phyloP scores from a whole-genome alignment of 371 early-diverging fungal species.

The Mortierella sp. region DNA sequence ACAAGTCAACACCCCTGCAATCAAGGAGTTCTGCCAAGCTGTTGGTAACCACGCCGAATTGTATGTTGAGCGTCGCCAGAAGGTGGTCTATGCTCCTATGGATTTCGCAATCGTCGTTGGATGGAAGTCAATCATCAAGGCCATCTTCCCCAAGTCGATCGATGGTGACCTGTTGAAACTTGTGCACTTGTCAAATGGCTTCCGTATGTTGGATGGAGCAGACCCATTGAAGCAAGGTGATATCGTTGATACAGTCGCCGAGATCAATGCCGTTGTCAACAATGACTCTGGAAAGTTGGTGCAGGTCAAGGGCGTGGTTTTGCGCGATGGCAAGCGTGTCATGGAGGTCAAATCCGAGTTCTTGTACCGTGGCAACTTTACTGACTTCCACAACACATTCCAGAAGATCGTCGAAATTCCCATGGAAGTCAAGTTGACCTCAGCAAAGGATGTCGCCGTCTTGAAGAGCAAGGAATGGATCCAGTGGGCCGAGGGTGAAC shows the following conservation, averaged over 20 bases:
- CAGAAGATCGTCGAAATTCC: slow-evolving; percentile 86
- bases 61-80: slow-evolving; percentile 77
- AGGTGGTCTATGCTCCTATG: slow-evolving; percentile 84
- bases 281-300: slow-evolving; percentile 92
- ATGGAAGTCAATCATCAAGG: slow-evolving; percentile 94
- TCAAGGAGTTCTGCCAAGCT: slow-evolving; percentile 87
- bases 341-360: slow-evolving; percentile 86
- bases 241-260: slow-evolving; percentile 80
- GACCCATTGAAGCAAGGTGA: slow-evolving; percentile 88
- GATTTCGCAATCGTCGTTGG: slow-evolving; percentile 95
- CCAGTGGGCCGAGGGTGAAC: slow-evolving; percentile 73
- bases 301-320: slow-evolving; percentile 83
- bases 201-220: slow-evolving; percentile 84
- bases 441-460: slow-evolving; percentile 88
- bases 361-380: slow-evolving; percentile 92
- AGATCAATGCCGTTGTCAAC: slow-evolving; percentile 84
- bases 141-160: slow-evolving; percentile 93
- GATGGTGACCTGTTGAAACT: slow-evolving; percentile 93
- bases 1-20: slow-evolving; percentile 68
- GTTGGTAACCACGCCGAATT: slow-evolving; percentile 93
- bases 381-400: slow-evolving; percentile 87
- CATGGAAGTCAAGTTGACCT: slow-evolving; percentile 78
- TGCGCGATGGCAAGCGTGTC: slow-evolving; percentile 70
- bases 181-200: slow-evolving; percentile 95
- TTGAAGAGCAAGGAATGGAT: slow-evolving; percentile 93